A percentile compares a stretch with the other conserved stretches of the same genome.
phyloP scores from a whole-genome alignment of 495 filamentous ascomycete species.

The Niebla homalea region DNA sequence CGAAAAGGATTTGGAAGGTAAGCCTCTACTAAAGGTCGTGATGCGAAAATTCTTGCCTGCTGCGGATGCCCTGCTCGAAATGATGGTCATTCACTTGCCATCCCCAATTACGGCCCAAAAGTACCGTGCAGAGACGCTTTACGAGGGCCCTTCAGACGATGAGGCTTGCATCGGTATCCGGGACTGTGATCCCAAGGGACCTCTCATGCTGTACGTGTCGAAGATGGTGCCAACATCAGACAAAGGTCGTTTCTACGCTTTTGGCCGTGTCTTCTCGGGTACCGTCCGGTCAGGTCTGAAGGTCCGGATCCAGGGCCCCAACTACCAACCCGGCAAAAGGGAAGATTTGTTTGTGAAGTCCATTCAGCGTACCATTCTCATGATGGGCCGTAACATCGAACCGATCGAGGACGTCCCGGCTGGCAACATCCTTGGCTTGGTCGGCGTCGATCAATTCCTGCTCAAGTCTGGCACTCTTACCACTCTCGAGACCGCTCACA shows the following conservation, averaged over 20 bases:
- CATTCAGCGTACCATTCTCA: slow-evolving; percentile 98
- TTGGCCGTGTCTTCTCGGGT: slow-evolving; percentile 99
- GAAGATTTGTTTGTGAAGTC: slow-evolving; percentile 99
- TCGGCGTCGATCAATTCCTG: slow-evolving; percentile 99
- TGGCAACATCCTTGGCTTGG: slow-evolving; percentile 97
- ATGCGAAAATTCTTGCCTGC: slow-evolving; percentile 98
- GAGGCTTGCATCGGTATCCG: slow-evolving; percentile 88
- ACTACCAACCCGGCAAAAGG: slow-evolving; percentile 97
- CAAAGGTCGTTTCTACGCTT: slow-evolving; percentile 99
- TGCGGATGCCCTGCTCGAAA: slow-evolving; percentile 96
- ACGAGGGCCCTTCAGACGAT: slow-evolving; percentile 93
- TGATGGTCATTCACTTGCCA: slow-evolving; percentile 99
- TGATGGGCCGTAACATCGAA: slow-evolving; percentile 99
- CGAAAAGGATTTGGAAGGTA: slow-evolving; percentile 91
- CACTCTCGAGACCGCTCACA: slow-evolving; percentile 95
- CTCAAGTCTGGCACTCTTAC: slow-evolving; percentile 99
- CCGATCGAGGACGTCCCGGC: slow-evolving; percentile 98
- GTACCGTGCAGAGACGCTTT: slow-evolving; percentile 97
- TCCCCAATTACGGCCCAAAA: slow-evolving; percentile 92
- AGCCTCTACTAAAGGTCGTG: slow-evolving; percentile 88
- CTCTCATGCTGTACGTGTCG: slow-evolving; percentile 99
- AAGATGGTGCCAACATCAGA: slow-evolving; percentile 99
- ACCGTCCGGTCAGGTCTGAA: slow-evolving; percentile 94
- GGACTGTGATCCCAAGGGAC: slow-evolving; percentile 92
- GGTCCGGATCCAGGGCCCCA: slow-evolving; percentile 99